These are phyloP conservation scores for Talaromyces sp. DNA, from an alignment of 2,329 filamentous ascomycete genomes.

Conservation along the genomic window DNA sequence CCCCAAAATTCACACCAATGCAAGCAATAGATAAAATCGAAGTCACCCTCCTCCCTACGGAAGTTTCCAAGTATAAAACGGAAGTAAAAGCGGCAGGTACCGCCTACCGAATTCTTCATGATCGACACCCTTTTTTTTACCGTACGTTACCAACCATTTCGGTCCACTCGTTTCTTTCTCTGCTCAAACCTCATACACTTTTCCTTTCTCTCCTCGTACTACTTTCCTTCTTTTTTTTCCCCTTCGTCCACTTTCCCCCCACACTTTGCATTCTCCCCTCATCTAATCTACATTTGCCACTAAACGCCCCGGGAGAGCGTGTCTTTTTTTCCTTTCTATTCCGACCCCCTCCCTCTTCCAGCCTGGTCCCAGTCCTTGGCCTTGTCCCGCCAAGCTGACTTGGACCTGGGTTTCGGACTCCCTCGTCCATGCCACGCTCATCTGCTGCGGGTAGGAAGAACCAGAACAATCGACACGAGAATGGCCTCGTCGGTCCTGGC, in stretches of 20 bases:
- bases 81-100: constrained; percentile 10
- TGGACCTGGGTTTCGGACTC: constrained; percentile 46
- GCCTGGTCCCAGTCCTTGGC: constrained; percentile 51
- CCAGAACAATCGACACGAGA: constrained; percentile 79
- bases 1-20: no score
- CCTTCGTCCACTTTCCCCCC: constrained; percentile 9
- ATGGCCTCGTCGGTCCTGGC: constrained; percentile 78
- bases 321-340: constrained; percentile 20
- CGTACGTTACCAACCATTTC: constrained; percentile 10
- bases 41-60: no score
- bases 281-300: constrained; percentile 15
- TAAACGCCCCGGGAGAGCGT: constrained; percentile 11
- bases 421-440: constrained; percentile 55
- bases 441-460: constrained; percentile 55
- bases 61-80: neutral
- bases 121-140: constrained; percentile 20
- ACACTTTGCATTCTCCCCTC: constrained; percentile 4
- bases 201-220: constrained; percentile 25
- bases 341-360: constrained; percentile 27
- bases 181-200: constrained; percentile 20
- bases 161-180: constrained; percentile 14
- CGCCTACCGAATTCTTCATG: constrained; percentile 14
- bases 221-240: constrained; percentile 15
- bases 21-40: no score
- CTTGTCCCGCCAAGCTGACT: constrained; percentile 53